Evolutionary conservation across 1,284 basidiomycete genomes (phyloP).

Genomic region (Ustilago shanxiensis): DNA sequence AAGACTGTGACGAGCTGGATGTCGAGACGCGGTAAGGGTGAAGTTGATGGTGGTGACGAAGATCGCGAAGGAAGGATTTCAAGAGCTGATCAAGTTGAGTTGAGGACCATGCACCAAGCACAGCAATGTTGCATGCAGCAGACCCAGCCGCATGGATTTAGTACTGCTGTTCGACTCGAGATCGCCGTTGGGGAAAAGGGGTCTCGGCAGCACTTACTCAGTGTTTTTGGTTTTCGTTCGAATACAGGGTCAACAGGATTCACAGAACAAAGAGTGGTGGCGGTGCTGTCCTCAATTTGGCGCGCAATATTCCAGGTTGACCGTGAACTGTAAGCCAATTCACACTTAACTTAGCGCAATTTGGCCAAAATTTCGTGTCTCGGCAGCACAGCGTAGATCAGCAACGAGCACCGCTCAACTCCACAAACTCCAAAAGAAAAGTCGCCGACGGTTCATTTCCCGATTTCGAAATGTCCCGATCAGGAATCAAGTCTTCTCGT

Average conservation of each 20-base stretch:
- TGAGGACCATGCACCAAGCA: conserved; percentile 2
- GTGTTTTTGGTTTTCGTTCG: not conserved
- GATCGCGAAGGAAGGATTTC: not conserved
- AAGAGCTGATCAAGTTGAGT: not conserved
- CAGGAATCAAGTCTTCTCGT: not conserved
- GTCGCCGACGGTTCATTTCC: not conserved
- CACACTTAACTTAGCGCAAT: no score
- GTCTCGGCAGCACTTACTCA: not conserved
- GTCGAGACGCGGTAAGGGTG: not conserved
- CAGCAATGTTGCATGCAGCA: conserved; percentile 3
- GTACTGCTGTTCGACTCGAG: not conserved
- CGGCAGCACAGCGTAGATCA: conserved; percentile 1
- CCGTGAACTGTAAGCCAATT: not conserved
- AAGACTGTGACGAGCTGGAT: not conserved
- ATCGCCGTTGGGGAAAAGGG: conserved; percentile 4
- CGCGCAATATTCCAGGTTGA: conserved; percentile 1
- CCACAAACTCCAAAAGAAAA: not conserved
- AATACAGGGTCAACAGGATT: not conserved
- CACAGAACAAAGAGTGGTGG: no score
- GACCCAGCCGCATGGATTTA: not conserved
- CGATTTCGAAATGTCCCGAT: not conserved
- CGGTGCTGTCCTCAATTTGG: not conserved
- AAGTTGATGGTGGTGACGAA: not conserved
- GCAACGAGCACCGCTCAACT: not conserved
- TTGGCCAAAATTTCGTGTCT: not conserved